Percentiles rank a stretch among this genome's conserved stretches.
Evolutionary conservation across 192 early-diverging fungal species (phyloP).

Genomic region (Entomortierella lignicola): DNA sequence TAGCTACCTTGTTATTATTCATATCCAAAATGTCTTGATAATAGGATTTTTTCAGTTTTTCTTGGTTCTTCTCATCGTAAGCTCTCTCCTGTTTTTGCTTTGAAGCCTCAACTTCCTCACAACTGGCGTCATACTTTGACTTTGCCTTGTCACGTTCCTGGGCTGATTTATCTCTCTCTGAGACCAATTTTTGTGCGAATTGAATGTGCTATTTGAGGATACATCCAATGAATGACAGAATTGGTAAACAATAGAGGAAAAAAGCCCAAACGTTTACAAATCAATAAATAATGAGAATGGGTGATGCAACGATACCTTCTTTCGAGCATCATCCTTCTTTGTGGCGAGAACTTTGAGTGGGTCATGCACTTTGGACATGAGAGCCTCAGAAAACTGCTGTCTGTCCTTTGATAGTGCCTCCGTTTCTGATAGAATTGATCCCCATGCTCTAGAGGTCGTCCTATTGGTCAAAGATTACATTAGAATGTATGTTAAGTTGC

Average conservation of each 20-base stretch:
- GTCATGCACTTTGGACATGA: slow-evolving; percentile 64
- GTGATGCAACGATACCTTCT: slow-evolving; percentile 63
- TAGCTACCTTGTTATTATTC: slow-evolving; percentile 72
- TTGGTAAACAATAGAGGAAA: not conserved
- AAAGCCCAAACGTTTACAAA: not conserved
- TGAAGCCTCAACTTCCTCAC: slow-evolving; percentile 69
- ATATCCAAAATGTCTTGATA: slow-evolving; percentile 74
- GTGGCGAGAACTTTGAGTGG: slow-evolving; percentile 61
- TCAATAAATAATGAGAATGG: not conserved
- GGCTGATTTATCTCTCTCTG: slow-evolving; percentile 70
- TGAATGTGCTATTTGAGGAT: slow-evolving; percentile 63
- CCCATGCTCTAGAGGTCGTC: slow-evolving; percentile 70
- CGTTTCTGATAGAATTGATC: slow-evolving; percentile 65
- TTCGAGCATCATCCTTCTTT: slow-evolving; percentile 76
- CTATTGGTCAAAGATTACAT: slow-evolving; percentile 38
- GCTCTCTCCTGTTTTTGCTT: slow-evolving; percentile 67
- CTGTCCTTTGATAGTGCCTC: slow-evolving; percentile 63
- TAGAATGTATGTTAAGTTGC: not conserved
- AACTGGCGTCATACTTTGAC: slow-evolving; percentile 69
- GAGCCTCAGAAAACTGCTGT: slow-evolving; percentile 60
- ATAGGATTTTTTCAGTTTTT: slow-evolving; percentile 60
- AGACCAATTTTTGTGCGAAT: slow-evolving; percentile 70
- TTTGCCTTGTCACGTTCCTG: slow-evolving; percentile 61
- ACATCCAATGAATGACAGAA: not conserved
- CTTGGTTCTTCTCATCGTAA: slow-evolving; percentile 69